These are phyloP conservation scores for Crithidia mellificae DNA, from an alignment of 208 protist genomes.

Conservation along the genomic window DNA sequence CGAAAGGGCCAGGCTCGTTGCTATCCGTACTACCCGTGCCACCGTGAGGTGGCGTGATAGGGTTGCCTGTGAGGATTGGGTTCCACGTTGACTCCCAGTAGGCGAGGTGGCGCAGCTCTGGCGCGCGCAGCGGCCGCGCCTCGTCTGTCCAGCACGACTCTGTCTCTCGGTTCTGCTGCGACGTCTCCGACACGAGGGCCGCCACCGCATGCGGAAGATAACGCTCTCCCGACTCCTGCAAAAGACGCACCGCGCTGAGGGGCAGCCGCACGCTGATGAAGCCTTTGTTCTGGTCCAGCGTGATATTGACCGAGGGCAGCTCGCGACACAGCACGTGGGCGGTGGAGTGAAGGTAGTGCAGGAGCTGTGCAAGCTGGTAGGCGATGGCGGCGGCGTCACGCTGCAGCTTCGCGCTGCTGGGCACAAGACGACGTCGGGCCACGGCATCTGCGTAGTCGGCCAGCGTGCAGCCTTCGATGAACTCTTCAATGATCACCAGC, in stretches of 20 bases:
- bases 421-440: background rate
- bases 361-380: conserved; percentile 19
- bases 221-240: conserved; percentile 1
- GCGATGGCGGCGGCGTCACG: conserved; percentile 18
- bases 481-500: conserved; percentile 28
- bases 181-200: background rate
- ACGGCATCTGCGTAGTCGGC: conserved; percentile 29
- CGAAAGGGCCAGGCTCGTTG: too few relatives aligned
- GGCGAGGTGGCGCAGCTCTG: conserved; percentile 13
- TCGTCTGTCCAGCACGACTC: background rate
- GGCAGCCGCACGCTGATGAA: conserved; percentile 26
- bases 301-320: conserved; percentile 12
- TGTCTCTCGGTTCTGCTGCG: background rate
- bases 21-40: too few relatives aligned
- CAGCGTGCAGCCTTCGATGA: conserved; percentile 26
- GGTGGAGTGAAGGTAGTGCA: conserved; percentile 17
- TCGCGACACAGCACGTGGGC: conserved; percentile 17
- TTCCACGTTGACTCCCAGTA: conserved; percentile 5
- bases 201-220: background rate
- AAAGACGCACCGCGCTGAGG: conserved; percentile 2
- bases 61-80: background rate
- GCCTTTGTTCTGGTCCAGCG: conserved; percentile 18
- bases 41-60: background rate
- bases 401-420: conserved; percentile 6
- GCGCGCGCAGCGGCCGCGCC: background rate